Evolutionary conservation across 2,329 filamentous ascomycete genomes (phyloP), one percentile per base, ranked within the genome.

Genomic region (Aspergillus sp.): DNA sequence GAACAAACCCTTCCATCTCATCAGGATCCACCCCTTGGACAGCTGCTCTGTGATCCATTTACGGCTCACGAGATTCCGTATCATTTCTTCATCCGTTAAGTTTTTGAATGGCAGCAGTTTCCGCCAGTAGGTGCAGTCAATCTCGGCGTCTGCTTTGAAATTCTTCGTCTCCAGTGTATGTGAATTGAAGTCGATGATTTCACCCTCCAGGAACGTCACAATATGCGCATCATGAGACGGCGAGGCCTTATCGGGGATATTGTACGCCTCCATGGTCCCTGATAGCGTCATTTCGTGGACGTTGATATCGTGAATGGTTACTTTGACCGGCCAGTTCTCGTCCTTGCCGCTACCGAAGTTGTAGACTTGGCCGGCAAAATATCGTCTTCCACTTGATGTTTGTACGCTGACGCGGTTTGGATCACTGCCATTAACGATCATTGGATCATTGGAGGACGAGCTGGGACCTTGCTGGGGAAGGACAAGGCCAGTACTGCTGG

Each of bases 211-310:
- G 66, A 85, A 89, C 2, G 86, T 88, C 15, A 84, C 84, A 56
- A 89, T 89, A 58, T 79, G 79, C 15, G 77, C 76, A 51, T 73
- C 72, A 50, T 73, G 72, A 3, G 70, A 73, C 17, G 71, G 68
- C 1, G 73, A 73, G 8, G 79, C 77, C 55, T 80, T 80, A 59
- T 82, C 77, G 2, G 86, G 86, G 12, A 88, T 86, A 64, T 89
- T 86, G 73, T 87, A 88, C 4, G 87, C 87, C 71, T 88, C 85
- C 87, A 89, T 89, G 7, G 85, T 88, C 4, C 86, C 87, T 21
- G 84, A 83, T 17, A 89, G 71, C 0, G 83, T 84, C 84, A 88
- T 87, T 17, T 75, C 77, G 4, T 78, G 74, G 64, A 81, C 82
- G 69, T 89, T 84, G 46, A 89, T 80, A 17, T 81, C 77, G 65